phyloP scores from a whole-genome alignment of 2,329 filamentous ascomycete species.

The Penicillium crustosum region DNA sequence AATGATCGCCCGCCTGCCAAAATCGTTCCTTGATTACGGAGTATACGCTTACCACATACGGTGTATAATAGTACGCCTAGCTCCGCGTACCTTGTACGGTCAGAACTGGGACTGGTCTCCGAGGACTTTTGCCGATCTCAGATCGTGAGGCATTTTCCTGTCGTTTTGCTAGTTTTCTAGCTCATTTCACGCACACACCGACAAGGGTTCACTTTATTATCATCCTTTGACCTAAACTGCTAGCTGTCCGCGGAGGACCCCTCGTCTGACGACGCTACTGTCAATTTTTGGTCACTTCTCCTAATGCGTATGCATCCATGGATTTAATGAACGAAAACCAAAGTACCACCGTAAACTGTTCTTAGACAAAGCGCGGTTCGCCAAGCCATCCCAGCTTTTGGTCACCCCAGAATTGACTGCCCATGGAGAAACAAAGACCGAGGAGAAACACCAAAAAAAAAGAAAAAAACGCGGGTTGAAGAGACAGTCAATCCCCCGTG shows the following conservation, averaged over 20 bases:
- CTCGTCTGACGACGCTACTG: neutral
- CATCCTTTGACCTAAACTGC: neutral
- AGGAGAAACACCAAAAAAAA: neutral
- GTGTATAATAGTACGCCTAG: neutral
- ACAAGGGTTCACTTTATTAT: constrained; percentile 10
- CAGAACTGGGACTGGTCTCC: constrained; percentile 4
- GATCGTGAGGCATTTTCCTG: constrained; percentile 40
- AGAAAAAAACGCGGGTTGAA: neutral
- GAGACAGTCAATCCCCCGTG: neutral
- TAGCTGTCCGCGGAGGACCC: neutral
- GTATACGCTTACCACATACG: constrained; percentile 5
- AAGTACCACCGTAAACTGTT: neutral
- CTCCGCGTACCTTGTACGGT: constrained; percentile 3
- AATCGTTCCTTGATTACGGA: constrained; percentile 19
- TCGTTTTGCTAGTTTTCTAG: neutral
- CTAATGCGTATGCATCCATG: neutral
- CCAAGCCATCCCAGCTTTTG: constrained; percentile 23
- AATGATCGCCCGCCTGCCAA: constrained; percentile 35
- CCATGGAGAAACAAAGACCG: constrained; percentile 15
- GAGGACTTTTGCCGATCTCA: constrained; percentile 29
- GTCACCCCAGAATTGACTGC: constrained; percentile 20
- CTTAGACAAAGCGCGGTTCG: constrained; percentile 15
- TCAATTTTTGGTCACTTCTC: neutral
- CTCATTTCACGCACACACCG: neutral
- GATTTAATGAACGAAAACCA: too few species aligned